Conservation (phyloP, 2,329 filamentous ascomycete species). For the Clonostachys byssicola region DNA sequence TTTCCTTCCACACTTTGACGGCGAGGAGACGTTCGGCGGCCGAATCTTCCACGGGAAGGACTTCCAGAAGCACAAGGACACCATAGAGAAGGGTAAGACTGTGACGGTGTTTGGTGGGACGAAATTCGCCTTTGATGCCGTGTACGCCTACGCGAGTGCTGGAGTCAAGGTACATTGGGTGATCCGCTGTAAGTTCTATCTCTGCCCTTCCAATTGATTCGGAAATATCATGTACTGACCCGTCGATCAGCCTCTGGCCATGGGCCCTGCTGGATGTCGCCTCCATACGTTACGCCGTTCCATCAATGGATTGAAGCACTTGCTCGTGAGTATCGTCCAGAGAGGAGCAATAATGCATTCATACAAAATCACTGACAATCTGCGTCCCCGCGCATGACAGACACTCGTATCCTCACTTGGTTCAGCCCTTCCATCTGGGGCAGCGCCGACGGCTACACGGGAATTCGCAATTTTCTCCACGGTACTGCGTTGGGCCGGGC, state of each 20-base stretch:
- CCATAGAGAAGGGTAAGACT: conserved; percentile 18
- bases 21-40: conserved; percentile 24
- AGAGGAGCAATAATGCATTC: background rate
- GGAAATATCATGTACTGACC: background rate
- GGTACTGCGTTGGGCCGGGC: conserved; percentile 41
- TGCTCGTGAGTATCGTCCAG: conserved; percentile 12
- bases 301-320: conserved; percentile 58
- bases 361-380: too few relatives aligned
- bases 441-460: conserved; percentile 43
- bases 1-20: conserved; percentile 30
- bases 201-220: background rate
- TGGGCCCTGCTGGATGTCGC: conserved; percentile 51
- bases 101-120: conserved; percentile 45
- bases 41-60: conserved; percentile 36
- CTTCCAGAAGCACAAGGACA: conserved; percentile 18
- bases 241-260: conserved; percentile 28
- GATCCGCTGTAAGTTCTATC: conserved; percentile 26
- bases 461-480: conserved; percentile 43
- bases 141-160: conserved; percentile 45
- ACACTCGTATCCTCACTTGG: conserved; percentile 31
- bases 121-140: conserved; percentile 56
- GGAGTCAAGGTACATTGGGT: conserved; percentile 45
- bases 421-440: conserved; percentile 65
- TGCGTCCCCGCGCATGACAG: background rate
- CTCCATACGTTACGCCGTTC: conserved; percentile 55